Evolutionary conservation across 140 eudicot species (phyloP).

Genomic region (Stevia rebaudiana): DNA sequence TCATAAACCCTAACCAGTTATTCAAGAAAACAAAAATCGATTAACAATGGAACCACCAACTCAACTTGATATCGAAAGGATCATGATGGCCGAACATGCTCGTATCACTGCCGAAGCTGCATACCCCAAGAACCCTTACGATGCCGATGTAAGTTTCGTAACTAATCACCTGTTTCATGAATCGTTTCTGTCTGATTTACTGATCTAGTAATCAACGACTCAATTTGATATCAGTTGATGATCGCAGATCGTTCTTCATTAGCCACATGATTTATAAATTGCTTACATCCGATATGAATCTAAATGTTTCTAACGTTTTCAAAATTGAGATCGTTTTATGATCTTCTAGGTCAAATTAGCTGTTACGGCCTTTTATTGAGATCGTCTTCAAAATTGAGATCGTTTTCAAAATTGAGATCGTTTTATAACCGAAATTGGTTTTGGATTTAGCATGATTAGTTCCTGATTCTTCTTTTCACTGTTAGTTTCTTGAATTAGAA

Average conservation of each 20-base stretch:
- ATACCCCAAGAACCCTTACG: conserved; percentile 40
- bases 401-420: too few relatives aligned
- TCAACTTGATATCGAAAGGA: conserved; percentile 35
- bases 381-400: too few relatives aligned
- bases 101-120: conserved; percentile 47
- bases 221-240: not conserved
- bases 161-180: not conserved
- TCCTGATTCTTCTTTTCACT: not conserved
- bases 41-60: conserved; percentile 34
- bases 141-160: conserved; percentile 36
- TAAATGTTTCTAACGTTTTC: not conserved
- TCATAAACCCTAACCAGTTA: conserved; percentile 16
- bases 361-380: not conserved
- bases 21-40: not conserved
- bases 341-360: not conserved
- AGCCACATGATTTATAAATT: not conserved
- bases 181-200: not conserved
- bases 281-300: not conserved
- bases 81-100: conserved; percentile 46
- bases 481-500: not conserved
- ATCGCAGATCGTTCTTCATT: not conserved
- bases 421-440: too few relatives aligned
- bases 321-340: not conserved
- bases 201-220: not conserved
- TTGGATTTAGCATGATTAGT: not conserved